Percentiles rank a stretch among this genome's conserved stretches.
These are phyloP conservation scores for Rhododendron ferrugineum DNA, from an alignment of 148 eudicot genomes.

Conservation along the genomic window DNA sequence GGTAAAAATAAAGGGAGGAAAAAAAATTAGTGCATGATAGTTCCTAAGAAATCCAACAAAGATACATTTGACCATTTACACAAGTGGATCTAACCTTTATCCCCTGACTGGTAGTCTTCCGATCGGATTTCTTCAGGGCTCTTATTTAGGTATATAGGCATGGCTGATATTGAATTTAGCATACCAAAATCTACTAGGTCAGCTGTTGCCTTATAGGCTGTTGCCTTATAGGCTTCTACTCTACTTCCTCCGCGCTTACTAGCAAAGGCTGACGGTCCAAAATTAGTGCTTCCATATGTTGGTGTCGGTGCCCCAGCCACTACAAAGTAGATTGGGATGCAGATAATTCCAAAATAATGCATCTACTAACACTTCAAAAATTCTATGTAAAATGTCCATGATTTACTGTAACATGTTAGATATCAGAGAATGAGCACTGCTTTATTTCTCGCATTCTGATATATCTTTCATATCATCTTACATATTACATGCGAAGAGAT, in stretches of 20 bases:
- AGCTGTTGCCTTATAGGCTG: not conserved
- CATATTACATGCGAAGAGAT: not conserved
- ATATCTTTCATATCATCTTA: not conserved
- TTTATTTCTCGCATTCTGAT: not conserved
- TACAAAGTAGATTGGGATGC: not conserved
- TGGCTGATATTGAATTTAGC: not conserved
- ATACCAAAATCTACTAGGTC: not conserved
- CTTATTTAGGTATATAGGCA: not conserved
- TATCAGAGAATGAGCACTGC: not conserved
- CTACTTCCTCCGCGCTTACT: not conserved
- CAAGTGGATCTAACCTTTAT: constrained; percentile 4
- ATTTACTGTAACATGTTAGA: not conserved
- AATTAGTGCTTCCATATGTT: not conserved
- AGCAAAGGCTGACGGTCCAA: not conserved
- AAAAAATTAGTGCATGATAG: not conserved
- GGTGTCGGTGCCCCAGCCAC: not conserved
- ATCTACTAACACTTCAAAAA: not conserved
- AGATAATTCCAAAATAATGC: not conserved
- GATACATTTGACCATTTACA: not conserved
- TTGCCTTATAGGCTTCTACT: not conserved
- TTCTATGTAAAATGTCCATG: not conserved
- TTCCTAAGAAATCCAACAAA: not conserved
- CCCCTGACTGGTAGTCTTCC: constrained; percentile 3
- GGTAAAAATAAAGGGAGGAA: not conserved
- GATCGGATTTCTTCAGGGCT: not conserved